Evolutionary conservation across 2,329 filamentous ascomycete species (phyloP).

Genomic region (Lasiodiplodia sp.): DNA sequence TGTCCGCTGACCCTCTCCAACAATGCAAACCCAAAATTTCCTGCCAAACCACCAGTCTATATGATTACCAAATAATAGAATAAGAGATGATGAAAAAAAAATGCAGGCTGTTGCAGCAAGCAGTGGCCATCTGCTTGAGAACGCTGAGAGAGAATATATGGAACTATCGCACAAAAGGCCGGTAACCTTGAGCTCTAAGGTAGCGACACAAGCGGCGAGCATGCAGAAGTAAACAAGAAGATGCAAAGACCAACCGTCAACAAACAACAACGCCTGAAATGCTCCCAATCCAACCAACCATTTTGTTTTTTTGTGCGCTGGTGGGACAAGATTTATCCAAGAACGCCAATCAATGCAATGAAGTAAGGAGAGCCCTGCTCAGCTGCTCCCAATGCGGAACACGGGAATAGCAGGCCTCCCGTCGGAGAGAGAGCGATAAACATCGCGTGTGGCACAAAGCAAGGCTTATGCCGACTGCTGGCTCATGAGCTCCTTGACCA

Average conservation of each 20-base stretch:
- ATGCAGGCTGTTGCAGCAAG: constrained; percentile 3
- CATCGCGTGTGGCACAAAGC: not conserved
- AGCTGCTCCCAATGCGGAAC: constrained; percentile 1
- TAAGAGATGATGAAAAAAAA: not conserved
- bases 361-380: constrained; percentile 20
- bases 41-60: constrained; percentile 15
- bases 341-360: constrained; percentile 24
- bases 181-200: constrained; percentile 15
- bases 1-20: constrained; percentile 2
- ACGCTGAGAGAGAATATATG: not conserved
- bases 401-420: not conserved
- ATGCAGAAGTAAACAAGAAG: not conserved
- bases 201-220: constrained; percentile 6
- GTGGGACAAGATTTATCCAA: constrained; percentile 23
- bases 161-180: constrained; percentile 8
- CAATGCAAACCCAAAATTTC: constrained; percentile 2
- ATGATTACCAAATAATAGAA: constrained; percentile 17
- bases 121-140: constrained; percentile 26
- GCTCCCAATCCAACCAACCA: constrained; percentile 16
- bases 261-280: constrained; percentile 18
- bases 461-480: constrained; percentile 6
- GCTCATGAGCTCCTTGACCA: constrained; percentile 60
- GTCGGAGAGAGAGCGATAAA: not conserved
- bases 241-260: not conserved
- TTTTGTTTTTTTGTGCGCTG: constrained; percentile 23